Evolutionary conservation across 345 rosid genomes (phyloP).

Genomic region (Euclidium syriacum): DNA sequence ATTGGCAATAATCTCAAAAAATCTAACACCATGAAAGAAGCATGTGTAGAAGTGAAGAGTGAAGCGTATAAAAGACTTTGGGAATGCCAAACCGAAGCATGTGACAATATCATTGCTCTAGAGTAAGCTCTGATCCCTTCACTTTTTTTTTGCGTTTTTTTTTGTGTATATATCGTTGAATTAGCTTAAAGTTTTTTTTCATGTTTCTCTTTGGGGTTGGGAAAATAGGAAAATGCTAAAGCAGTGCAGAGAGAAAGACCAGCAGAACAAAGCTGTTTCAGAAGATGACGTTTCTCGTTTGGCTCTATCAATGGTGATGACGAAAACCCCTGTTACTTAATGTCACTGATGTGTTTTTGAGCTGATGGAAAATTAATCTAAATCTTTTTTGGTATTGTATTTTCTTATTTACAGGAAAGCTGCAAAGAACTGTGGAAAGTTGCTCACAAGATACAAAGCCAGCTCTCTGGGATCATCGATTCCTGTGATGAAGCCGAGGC

Average conservation of each 20-base stretch:
- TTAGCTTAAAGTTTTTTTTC: neutral
- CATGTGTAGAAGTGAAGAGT: constrained; percentile 13
- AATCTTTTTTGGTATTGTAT: neutral
- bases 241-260: constrained; percentile 22
- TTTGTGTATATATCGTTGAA: neutral
- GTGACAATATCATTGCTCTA: constrained; percentile 20
- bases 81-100: constrained; percentile 22
- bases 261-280: constrained; percentile 12
- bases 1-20: neutral
- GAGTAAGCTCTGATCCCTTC: constrained; percentile 8
- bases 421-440: constrained; percentile 19
- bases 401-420: constrained; percentile 25
- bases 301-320: constrained; percentile 25
- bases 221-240: constrained; percentile 17
- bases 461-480: constrained; percentile 18
- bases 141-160: neutral
- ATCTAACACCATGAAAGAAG: constrained; percentile 9
- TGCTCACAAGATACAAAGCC: constrained; percentile 20
- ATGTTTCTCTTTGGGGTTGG: constrained; percentile 13
- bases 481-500: neutral
- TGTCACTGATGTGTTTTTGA: neutral
- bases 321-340: neutral
- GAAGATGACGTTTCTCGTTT: constrained; percentile 15
- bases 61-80: constrained; percentile 23
- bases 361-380: neutral